These are phyloP conservation scores for Mangifera indica DNA, from an alignment of 345 rosid genomes.

Conservation along the genomic window DNA sequence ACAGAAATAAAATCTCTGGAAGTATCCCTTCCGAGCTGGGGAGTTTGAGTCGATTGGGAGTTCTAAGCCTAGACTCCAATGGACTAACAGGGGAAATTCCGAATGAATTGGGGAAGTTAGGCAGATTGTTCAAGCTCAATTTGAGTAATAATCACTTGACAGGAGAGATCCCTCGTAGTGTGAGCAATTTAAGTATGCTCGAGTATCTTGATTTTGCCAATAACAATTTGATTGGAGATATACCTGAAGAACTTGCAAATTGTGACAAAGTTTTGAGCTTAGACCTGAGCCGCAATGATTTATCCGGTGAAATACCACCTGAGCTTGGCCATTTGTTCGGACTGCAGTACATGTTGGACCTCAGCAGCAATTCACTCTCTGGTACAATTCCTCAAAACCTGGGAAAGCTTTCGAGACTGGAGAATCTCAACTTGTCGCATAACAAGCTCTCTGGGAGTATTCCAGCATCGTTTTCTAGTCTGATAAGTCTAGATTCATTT, in stretches of 20 bases:
- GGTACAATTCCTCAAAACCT: conserved; percentile 50
- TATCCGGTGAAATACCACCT: conserved; percentile 48
- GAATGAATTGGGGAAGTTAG: conserved; percentile 42
- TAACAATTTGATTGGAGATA: conserved; percentile 41
- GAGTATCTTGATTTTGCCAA: conserved; percentile 45
- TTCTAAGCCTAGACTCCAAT: conserved; percentile 45
- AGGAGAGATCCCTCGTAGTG: conserved; percentile 38
- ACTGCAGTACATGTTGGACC: conserved; percentile 48
- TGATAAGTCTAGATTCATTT: conserved; percentile 42
- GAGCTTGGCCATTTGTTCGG: conserved; percentile 41
- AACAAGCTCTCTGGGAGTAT: conserved; percentile 55
- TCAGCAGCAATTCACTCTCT: conserved; percentile 64
- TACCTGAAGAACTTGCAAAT: conserved; percentile 42
- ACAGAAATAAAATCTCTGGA: conserved; percentile 53
- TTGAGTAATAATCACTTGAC: conserved; percentile 52
- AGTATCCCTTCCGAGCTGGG: conserved; percentile 55
- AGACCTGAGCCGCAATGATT: conserved; percentile 54
- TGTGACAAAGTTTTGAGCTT: conserved; percentile 40
- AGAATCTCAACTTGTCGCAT: conserved; percentile 53
- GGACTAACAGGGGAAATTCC: conserved; percentile 53
- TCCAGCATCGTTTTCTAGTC: conserved; percentile 42
- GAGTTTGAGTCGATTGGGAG: conserved; percentile 34
- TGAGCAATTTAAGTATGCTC: conserved; percentile 37
- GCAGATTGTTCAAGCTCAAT: conserved; percentile 37
- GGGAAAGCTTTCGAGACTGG: conserved; percentile 38